These are phyloP conservation scores for Penicillium paxilli DNA, from an alignment of 495 filamentous ascomycete species.

Conservation along the genomic window DNA sequence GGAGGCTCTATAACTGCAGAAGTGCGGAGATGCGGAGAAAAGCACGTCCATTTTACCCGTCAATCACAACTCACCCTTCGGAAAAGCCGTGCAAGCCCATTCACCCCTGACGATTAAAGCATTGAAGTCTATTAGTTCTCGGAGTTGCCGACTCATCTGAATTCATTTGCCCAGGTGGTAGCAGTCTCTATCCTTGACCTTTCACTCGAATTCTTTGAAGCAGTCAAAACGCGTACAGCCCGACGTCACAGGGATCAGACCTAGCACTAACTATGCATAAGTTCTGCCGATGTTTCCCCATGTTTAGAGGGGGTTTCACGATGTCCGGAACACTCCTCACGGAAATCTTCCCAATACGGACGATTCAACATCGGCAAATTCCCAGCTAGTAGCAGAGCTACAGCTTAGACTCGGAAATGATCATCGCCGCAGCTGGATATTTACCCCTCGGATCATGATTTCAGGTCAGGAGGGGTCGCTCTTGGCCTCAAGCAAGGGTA, in stretches of 20 bases:
- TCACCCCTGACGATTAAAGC: constrained; percentile 3
- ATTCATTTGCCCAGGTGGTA: too few species aligned
- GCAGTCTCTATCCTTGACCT: not conserved
- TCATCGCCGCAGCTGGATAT: not conserved
- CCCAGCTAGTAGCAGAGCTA: not conserved
- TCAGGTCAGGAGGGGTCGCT: not conserved
- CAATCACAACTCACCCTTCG: constrained; percentile 15
- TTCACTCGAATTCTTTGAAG: not conserved
- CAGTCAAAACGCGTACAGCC: not conserved
- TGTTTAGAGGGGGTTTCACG: not conserved
- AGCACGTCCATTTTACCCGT: constrained; percentile 14
- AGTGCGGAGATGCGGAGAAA: constrained; percentile 20
- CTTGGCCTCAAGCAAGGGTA: not conserved
- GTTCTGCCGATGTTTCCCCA: constrained; percentile 19
- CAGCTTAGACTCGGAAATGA: constrained; percentile 2
- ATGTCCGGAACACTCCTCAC: constrained; percentile 16
- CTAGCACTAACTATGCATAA: constrained; percentile 1
- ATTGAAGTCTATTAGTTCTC: too few species aligned
- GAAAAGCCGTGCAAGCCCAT: not conserved
- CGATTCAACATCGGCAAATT: constrained; percentile 3
- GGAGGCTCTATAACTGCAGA: constrained; percentile 15
- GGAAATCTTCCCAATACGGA: constrained; percentile 22
- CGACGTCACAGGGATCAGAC: not conserved
- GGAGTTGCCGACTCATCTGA: too few species aligned
- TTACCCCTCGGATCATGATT: not conserved